A percentile compares a stretch with the other conserved stretches of the same genome.
phyloP scores from a whole-genome alignment of 768 basidiomycete species.

The Cystofilobasidium macerans region DNA sequence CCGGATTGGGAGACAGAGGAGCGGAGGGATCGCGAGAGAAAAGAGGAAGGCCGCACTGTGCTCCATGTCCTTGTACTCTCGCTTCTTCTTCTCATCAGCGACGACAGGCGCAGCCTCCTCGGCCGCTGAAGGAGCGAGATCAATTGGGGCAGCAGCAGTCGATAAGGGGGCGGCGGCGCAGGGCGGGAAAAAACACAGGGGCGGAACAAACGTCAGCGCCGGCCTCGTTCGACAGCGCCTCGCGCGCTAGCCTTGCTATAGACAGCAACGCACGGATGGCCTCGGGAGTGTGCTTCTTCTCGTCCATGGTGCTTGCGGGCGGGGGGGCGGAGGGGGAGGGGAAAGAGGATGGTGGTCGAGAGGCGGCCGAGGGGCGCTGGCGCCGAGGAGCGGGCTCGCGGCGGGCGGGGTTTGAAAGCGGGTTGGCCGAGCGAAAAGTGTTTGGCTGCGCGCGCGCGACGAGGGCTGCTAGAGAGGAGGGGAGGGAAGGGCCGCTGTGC shows the following conservation, averaged over 20 bases:
- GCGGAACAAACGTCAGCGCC: neutral
- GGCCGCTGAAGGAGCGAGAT: slow-evolving; percentile 21
- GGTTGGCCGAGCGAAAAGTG: too few relatives aligned
- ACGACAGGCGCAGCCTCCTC: slow-evolving; percentile 25
- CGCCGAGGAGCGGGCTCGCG: neutral
- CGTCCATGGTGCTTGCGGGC: slow-evolving; percentile 4
- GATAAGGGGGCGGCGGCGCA: neutral
- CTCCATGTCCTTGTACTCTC: slow-evolving; percentile 62
- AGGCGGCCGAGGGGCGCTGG: neutral
- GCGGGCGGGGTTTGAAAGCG: slow-evolving; percentile 1
- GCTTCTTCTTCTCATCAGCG: slow-evolving; percentile 46
- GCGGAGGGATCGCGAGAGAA: too few relatives aligned
- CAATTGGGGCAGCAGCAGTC: neutral
- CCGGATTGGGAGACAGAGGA: slow-evolving; percentile 32
- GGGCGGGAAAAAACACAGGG: neutral
- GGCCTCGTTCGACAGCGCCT: neutral
- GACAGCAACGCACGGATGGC: slow-evolving; percentile 4
- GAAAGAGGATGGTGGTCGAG: neutral
- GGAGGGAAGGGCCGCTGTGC: too few relatives aligned
- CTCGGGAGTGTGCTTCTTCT: slow-evolving; percentile 11
- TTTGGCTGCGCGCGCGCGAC: too few relatives aligned
- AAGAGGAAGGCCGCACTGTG: slow-evolving; percentile 20
- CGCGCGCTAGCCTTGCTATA: neutral
- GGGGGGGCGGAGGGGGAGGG: neutral
- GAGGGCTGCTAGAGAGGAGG: too few relatives aligned